Evolutionary conservation across 129 eudicot species (phyloP), one percentile per base, ranked within the genome.

Genomic region (Helianthus tuberosus): DNA sequence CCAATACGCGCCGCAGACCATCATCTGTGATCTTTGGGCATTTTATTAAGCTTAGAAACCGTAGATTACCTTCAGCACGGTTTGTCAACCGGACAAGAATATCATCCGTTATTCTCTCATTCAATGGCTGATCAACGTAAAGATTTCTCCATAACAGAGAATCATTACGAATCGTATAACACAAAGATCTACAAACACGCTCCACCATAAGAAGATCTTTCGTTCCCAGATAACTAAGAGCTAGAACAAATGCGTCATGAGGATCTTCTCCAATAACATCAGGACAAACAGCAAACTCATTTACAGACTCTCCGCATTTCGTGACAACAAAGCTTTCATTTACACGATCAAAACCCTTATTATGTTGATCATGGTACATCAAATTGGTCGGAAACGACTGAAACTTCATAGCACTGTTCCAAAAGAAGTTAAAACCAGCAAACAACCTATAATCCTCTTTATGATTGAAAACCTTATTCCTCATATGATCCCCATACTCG

Each of bases 21-120:
- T 82, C 90, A 68, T 88, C 96, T 0, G 99, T 94, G 66, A 94
- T 80, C 84, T 77, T 77, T 0, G 85, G 77, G 84, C 99, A 94
- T 79, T 88, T 88, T 79, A 85, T 87, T 54, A 94, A 72, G 76
- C 91, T 81, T 84, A 94, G 74, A 83, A 86, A 86, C 49, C 84
- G 93, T 15, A 94, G 80, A 53, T 78, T 75, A 62, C 97, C 93
- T 70, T 91, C 86, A 60, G 97, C 93, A 75, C 90, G 81, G 69
- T 73, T 78, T 9, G 93, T 81, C 86, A 94, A 80, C 35, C 80
- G 85, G 77, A 91, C 47, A 50, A 94, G 91, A 82, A 69, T 50
- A 64, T 86, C 97, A 80, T 91, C 96, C 0, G 93, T 91, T 10
- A 94, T 85, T 77, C 70, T 81, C 65, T 86, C 96, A 62, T 83